phyloP scores from a whole-genome alignment of 75 land plant genomes.

The Sequoiadendron giganteum region DNA sequence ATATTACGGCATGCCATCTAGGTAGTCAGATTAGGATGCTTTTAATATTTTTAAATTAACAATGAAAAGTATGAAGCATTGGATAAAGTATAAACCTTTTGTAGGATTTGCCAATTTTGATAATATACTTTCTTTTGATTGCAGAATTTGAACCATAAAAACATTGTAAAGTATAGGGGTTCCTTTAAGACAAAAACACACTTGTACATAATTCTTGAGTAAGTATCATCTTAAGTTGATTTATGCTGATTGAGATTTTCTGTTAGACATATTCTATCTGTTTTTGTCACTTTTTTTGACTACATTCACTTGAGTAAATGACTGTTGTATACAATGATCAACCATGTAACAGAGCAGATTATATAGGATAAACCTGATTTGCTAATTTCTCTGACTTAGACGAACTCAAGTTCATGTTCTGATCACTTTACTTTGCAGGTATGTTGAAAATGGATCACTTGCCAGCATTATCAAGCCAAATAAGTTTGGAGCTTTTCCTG shows the following conservation, averaged over 20 bases:
- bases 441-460: constrained; percentile 99
- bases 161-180: constrained; percentile 96
- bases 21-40: background rate
- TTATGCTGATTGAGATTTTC: background rate
- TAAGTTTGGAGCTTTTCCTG: constrained; percentile 99
- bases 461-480: constrained; percentile 97
- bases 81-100: background rate
- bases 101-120: background rate
- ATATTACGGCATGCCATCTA: background rate
- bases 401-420: background rate
- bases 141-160: constrained; percentile 96
- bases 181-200: constrained; percentile 91
- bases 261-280: background rate
- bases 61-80: background rate
- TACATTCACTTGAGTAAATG: background rate
- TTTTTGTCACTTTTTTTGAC: background rate
- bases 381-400: background rate
- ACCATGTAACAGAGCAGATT: background rate
- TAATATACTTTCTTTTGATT: constrained; percentile 13
- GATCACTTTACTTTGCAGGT: constrained; percentile 32
- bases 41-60: background rate
- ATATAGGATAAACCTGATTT: background rate
- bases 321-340: background rate
- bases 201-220: constrained; percentile 97
- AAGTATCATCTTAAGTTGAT: constrained; percentile 28